Evolutionary conservation across 805 yeast species (phyloP).

Genomic region (Cyberlindnera mississippiensis): DNA sequence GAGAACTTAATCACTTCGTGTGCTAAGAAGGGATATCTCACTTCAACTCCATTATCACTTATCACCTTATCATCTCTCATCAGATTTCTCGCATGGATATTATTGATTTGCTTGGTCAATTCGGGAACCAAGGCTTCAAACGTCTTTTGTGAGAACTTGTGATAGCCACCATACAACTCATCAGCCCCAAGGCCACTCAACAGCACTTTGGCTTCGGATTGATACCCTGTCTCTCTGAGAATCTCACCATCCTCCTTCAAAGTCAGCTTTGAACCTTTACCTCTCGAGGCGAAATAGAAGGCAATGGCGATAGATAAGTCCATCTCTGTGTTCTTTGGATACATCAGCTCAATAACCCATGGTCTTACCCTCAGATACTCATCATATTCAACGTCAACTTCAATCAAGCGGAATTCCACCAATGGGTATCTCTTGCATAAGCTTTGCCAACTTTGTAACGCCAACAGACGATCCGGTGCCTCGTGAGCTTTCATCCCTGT

Average conservation of each 20-base stretch:
- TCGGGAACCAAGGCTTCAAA: constrained; percentile 50
- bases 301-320: constrained; percentile 94
- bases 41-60: constrained; percentile 82
- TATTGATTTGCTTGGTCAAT: constrained; percentile 63
- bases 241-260: constrained; percentile 10
- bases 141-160: constrained; percentile 59
- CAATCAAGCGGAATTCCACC: constrained; percentile 47
- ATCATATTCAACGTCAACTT: constrained; percentile 69
- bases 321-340: constrained; percentile 89
- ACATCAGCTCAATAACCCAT: constrained; percentile 62
- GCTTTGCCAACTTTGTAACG: constrained; percentile 55
- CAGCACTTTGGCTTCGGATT: constrained; percentile 61
- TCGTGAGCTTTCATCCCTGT: constrained; percentile 52
- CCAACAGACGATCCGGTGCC: constrained; percentile 86
- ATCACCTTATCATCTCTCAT: constrained; percentile 92
- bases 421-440: constrained; percentile 42
- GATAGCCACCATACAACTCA: constrained; percentile 94
- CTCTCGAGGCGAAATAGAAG: constrained; percentile 83
- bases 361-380: constrained; percentile 51
- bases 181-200: constrained; percentile 97
- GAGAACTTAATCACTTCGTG: constrained; percentile 50
- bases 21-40: constrained; percentile 83
- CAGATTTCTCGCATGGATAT: constrained; percentile 74
- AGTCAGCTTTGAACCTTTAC: constrained; percentile 33
- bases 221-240: constrained; percentile 30